phyloP scores from a whole-genome alignment of 2,329 filamentous ascomycete species.

The Ophiostoma australiae region DNA sequence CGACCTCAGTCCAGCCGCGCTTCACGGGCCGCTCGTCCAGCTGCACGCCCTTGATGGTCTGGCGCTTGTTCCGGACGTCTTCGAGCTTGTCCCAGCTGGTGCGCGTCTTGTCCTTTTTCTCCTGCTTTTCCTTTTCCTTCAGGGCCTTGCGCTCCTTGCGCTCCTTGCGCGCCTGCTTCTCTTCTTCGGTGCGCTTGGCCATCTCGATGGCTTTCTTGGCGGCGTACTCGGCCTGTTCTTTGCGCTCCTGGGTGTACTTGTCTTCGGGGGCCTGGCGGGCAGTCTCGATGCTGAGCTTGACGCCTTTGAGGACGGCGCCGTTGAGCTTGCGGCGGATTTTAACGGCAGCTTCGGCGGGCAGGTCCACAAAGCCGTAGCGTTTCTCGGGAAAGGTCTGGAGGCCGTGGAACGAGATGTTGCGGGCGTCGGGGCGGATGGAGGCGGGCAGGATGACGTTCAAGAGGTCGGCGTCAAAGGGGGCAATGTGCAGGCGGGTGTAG shows the following conservation, averaged over 20 bases:
- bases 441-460: constrained; percentile 67
- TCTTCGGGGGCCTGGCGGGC: constrained; percentile 43
- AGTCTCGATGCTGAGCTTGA: constrained; percentile 78
- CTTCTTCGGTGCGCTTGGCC: constrained; percentile 9
- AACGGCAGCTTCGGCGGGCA: constrained; percentile 77
- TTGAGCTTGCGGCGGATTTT: constrained; percentile 88
- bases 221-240: neutral
- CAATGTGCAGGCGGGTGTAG: constrained; percentile 72
- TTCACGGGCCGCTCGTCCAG: constrained; percentile 75
- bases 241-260: neutral
- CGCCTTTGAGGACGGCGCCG: constrained; percentile 76
- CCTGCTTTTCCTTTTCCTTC: constrained; percentile 24
- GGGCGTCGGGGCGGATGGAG: constrained; percentile 59
- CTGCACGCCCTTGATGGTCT: constrained; percentile 60
- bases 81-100: constrained; percentile 27
- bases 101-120: constrained; percentile 28
- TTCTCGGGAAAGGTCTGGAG: constrained; percentile 85
- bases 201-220: neutral
- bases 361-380: constrained; percentile 82
- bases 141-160: constrained; percentile 24
- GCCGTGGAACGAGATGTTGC: constrained; percentile 81
- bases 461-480: constrained; percentile 73
- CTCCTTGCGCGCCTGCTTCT: constrained; percentile 19
- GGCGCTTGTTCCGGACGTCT: constrained; percentile 29
- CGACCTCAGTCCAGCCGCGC: constrained; percentile 73